These are phyloP conservation scores for Russula sp. DNA, from an alignment of 768 basidiomycete genomes.

Conservation along the genomic window DNA sequence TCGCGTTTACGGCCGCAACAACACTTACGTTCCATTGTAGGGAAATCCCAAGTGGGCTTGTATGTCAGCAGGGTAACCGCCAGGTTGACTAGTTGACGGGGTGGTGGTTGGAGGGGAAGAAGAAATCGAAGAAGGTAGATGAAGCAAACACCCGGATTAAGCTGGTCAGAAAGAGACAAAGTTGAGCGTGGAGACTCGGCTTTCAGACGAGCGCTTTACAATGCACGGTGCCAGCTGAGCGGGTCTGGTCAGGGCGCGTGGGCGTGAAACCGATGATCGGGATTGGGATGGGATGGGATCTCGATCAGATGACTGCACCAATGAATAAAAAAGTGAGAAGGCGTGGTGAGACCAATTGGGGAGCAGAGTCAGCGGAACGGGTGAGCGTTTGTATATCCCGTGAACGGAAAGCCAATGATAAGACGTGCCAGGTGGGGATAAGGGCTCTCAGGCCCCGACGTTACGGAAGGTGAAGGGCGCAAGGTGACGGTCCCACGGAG, in stretches of 20 bases:
- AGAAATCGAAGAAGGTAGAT: not conserved
- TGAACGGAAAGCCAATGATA: constrained; percentile 17
- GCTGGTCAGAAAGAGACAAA: constrained; percentile 15
- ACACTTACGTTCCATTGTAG: constrained; percentile 23
- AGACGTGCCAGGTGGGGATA: constrained; percentile 22
- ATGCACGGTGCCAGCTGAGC: constrained; percentile 15
- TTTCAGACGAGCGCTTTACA: constrained; percentile 12
- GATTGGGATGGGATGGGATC: constrained; percentile 17
- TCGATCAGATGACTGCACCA: constrained; percentile 20
- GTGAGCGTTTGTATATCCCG: constrained; percentile 8
- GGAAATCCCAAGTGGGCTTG: constrained; percentile 23
- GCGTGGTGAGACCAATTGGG: constrained; percentile 17
- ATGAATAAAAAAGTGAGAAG: constrained; percentile 7
- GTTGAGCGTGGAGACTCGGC: constrained; percentile 13
- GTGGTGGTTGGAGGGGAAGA: not conserved
- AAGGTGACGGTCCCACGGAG: constrained; percentile 21
- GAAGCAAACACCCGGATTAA: constrained; percentile 15
- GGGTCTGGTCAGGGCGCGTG: constrained; percentile 15
- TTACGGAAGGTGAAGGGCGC: constrained; percentile 24
- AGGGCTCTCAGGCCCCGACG: constrained; percentile 17
- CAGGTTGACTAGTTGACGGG: constrained; percentile 19
- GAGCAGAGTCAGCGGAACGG: constrained; percentile 7
- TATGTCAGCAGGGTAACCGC: constrained; percentile 22
- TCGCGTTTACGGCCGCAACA: not conserved
- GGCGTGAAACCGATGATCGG: constrained; percentile 25